Evolutionary conservation across 192 early-diverging fungal genomes (phyloP).

Genomic region (Linnemannia zychae): DNA sequence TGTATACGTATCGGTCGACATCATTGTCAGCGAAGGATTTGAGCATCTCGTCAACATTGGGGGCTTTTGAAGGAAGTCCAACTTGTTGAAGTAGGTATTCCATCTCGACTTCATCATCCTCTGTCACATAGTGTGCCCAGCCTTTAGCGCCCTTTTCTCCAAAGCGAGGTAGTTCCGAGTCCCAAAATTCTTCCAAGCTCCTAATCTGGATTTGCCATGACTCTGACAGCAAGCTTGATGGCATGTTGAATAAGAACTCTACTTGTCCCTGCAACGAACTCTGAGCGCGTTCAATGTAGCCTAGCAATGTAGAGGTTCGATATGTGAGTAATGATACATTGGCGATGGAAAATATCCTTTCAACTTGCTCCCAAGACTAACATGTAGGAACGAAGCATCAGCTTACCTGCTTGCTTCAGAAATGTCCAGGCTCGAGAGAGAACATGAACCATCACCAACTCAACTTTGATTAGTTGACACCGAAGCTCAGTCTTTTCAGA

Average conservation of each 20-base stretch:
- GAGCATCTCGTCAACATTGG: conserved; percentile 19
- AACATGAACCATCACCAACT: conserved; percentile 66
- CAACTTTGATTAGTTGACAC: conserved; percentile 50
- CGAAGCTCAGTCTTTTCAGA: conserved; percentile 4
- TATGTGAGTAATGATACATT: too few species aligned
- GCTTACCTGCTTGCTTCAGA: conserved; percentile 68
- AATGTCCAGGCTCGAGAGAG: conserved; percentile 63
- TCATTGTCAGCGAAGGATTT: conserved; percentile 39
- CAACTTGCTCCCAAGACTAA: too few species aligned
- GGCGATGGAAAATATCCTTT: too few species aligned
- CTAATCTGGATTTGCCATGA: conserved; percentile 54
- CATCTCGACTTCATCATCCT: conserved; percentile 39
- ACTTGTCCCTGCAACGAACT: conserved; percentile 64
- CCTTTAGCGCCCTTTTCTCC: conserved; percentile 67
- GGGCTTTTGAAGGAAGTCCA: conserved; percentile 8
- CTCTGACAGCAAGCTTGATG: conserved; percentile 36
- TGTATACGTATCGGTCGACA: conserved; percentile 32
- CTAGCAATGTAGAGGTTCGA: too few species aligned
- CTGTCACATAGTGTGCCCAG: conserved; percentile 60
- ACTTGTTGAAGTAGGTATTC: conserved; percentile 28
- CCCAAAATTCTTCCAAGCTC: conserved; percentile 66
- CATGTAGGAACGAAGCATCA: too few species aligned
- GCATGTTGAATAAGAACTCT: conserved; percentile 63
- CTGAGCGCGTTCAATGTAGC: conserved; percentile 66
- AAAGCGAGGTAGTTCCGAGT: conserved; percentile 66